Base-by-base conservation (phyloP, 2,329 filamentous ascomycete species). In the Penicillium carneum region DNA sequence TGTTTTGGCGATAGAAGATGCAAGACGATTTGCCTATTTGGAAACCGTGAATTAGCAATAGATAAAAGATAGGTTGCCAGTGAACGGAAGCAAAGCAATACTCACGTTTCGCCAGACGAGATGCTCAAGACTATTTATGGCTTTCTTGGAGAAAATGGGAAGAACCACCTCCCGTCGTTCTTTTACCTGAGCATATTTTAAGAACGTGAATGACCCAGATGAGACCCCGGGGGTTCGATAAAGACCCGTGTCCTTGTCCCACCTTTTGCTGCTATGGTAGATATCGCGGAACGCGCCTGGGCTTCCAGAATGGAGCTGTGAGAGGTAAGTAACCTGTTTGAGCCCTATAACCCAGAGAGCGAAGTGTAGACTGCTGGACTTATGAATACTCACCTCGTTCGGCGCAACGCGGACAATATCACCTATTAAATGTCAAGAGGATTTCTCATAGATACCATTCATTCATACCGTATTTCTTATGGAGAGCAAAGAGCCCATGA, bases 211-310 rank as follows among this genome's bases (percentile, higher is more conserved):
- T 11, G 59, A 61, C 34, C 47, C 53, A 11, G 53, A 45, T 3
- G 59, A 23, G 14, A 61, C 59, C 2, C 59, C 59, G 14, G 59
- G 59, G 4, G 59, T 61, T 51, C 59, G 48, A 23, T 61, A 61
- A 39, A 61, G 59, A 14, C 59, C 59, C n/a, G 54, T 23, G 26
- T 61, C 59, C 12, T 61, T 61, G 46, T 61, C 59, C 59, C 59
- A 61, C 36, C 54, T 57, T n/a, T 58, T 61, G 53, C 59, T 61
- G 47, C 47, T 46, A 42, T 61, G 47, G 16, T 61, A 61, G 33
- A 61, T 61, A 52, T 61, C 59, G 38, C 58, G 59, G 29, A 61
- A 61, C 14, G 59, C 59, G 23, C 39, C 31, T 23, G 59, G 59
- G 34, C 16, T 61, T 51, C 59, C 59, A 2, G 58, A 61, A 47